A percentile compares a stretch with the other conserved stretches of the same genome.
Conservation (phyloP, 2,329 filamentous ascomycete genomes). For the Chaetomiaceae sp. region DNA sequence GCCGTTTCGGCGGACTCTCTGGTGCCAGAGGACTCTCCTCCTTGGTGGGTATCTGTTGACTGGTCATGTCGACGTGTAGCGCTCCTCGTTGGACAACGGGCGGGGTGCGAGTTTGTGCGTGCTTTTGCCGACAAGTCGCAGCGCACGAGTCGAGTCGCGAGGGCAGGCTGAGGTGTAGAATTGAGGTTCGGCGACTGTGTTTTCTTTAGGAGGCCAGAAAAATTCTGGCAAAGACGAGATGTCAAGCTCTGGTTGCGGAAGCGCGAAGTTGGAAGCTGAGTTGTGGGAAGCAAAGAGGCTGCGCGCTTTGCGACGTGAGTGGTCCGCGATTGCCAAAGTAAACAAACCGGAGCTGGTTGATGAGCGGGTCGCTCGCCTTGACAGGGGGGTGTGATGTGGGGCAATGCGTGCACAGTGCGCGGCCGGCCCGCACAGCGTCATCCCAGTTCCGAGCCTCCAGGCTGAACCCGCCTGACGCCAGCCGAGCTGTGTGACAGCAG, state of each 20-base stretch:
- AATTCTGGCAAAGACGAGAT: neutral
- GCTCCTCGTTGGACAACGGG: constrained; percentile 24
- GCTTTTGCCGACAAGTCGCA: constrained; percentile 27
- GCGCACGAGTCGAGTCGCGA: neutral
- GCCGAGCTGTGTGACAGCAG: no score
- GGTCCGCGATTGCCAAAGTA: constrained; percentile 24
- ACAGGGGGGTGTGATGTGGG: no score
- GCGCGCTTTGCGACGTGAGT: constrained; percentile 21
- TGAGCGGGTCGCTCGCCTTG: no score
- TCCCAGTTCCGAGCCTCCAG: no score
- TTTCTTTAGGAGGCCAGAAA: neutral
- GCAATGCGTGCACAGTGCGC: no score
- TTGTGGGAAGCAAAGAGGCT: constrained; percentile 14
- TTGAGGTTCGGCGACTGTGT: neutral
- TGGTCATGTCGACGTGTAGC: constrained; percentile 21
- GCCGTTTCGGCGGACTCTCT: constrained; percentile 58
- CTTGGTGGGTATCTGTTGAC: constrained; percentile 31
- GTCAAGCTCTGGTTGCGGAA: neutral
- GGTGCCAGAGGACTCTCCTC: constrained; percentile 31
- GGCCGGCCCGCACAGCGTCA: no score
- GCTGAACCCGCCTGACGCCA: no score
- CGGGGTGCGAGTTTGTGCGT: constrained; percentile 41
- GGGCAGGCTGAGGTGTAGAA: no score
- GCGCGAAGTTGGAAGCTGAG: constrained; percentile 11
- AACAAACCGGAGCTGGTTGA: constrained; percentile 22